phyloP scores from a whole-genome alignment of 148 eudicot species.

The Rhododendron kiyosumense region DNA sequence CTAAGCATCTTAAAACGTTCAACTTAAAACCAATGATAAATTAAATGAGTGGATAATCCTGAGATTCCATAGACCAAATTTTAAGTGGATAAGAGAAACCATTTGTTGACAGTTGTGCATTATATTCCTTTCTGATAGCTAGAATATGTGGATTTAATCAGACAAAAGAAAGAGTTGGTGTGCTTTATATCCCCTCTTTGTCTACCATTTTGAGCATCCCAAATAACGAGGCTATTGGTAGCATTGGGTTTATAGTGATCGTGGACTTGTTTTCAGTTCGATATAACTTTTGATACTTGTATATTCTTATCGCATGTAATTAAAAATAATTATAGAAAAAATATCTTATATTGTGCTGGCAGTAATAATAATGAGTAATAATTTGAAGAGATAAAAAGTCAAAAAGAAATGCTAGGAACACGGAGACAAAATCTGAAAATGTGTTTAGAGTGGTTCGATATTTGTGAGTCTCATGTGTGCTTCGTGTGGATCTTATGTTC shows the following conservation, averaged over 20 bases:
- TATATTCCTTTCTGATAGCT: not conserved
- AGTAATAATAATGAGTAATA: not conserved
- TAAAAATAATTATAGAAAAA: no score
- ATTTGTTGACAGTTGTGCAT: not conserved
- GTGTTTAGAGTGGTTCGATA: not conserved
- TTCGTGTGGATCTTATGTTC: not conserved
- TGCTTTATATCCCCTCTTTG: not conserved
- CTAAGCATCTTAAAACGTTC: not conserved
- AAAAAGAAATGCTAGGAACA: not conserved
- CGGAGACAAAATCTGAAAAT: not conserved
- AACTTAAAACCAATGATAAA: not conserved
- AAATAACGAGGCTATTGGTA: no score
- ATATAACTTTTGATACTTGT: no score
- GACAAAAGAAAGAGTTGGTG: slow-evolving; percentile 14
- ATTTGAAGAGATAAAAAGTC: not conserved
- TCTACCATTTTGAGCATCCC: slow-evolving; percentile 2
- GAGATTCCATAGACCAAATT: not conserved
- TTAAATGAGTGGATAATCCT: not conserved
- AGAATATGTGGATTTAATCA: not conserved
- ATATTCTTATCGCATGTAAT: no score
- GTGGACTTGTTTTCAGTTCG: not conserved
- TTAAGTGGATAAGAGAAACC: not conserved
- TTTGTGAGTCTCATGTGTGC: not conserved
- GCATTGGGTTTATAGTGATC: not conserved
- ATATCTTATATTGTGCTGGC: not conserved